Evolutionary conservation across 768 basidiomycete genomes (phyloP).

Genomic region (Lactifluus subvellereus): DNA sequence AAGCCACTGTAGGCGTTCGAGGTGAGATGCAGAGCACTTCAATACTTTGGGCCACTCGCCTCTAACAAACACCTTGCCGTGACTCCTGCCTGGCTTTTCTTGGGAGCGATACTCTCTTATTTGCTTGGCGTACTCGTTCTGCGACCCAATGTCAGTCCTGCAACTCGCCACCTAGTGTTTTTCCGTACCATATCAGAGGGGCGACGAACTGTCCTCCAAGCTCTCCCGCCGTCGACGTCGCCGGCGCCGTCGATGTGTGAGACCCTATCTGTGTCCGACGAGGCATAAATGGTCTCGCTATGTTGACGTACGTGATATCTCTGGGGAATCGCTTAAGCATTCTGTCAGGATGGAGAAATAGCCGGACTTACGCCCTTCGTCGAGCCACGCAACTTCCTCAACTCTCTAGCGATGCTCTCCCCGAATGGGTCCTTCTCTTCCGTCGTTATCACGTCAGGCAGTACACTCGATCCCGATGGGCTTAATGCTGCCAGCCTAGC

Average conservation of each 20-base stretch:
- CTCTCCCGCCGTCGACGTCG: constrained; percentile 73
- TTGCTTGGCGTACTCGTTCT: constrained; percentile 94
- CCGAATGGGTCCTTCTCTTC: constrained; percentile 50
- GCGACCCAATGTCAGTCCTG: constrained; percentile 12
- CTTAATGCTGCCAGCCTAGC: constrained; percentile 30
- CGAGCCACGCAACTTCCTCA: constrained; percentile 49
- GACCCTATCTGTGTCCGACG: constrained; percentile 61
- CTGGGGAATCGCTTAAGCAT: constrained; percentile 33
- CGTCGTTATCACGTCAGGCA: constrained; percentile 38
- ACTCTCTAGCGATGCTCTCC: constrained; percentile 68
- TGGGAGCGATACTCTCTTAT: constrained; percentile 75
- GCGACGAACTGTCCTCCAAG: constrained; percentile 82
- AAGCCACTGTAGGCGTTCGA: constrained; percentile 49
- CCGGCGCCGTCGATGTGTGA: constrained; percentile 69
- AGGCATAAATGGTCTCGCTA: constrained; percentile 70
- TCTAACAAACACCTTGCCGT: constrained; percentile 93
- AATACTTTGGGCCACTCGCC: constrained; percentile 40
- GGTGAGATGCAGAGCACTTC: not conserved
- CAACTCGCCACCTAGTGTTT: not conserved
- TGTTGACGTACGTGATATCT: constrained; percentile 81
- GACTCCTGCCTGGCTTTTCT: constrained; percentile 71
- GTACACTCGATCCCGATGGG: constrained; percentile 31
- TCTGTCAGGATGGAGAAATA: constrained; percentile 1
- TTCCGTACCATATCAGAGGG: constrained; percentile 87
- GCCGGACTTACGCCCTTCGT: constrained; percentile 40